These are phyloP conservation scores for Porcisia deanei DNA, from an alignment of 208 protist genomes.

Conservation along the genomic window DNA sequence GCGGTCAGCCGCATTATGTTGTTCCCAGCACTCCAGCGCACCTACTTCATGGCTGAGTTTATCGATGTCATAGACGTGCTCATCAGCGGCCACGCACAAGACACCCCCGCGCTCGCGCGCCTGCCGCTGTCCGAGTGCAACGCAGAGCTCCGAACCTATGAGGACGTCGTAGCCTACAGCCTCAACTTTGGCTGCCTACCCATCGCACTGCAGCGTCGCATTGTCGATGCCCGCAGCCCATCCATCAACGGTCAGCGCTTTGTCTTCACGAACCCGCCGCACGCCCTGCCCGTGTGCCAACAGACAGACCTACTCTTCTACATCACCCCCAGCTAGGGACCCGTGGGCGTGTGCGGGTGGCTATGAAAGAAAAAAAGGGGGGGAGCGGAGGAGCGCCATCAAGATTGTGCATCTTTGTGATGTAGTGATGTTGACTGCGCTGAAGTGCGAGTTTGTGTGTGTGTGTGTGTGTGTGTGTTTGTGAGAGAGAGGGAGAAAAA, in stretches of 20 bases:
- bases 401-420: not conserved
- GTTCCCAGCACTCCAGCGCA: constrained; percentile 61
- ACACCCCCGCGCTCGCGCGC: constrained; percentile 60
- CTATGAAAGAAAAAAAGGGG: not conserved
- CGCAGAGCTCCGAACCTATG: constrained; percentile 62
- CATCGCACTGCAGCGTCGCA: constrained; percentile 73
- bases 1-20: constrained; percentile 81
- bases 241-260: constrained; percentile 75
- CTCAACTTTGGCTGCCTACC: constrained; percentile 68
- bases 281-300: constrained; percentile 51
- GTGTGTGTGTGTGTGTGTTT: too few species aligned
- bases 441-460: too few species aligned
- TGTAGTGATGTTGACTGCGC: too few species aligned
- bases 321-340: constrained; percentile 42
- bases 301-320: constrained; percentile 73
- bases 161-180: constrained; percentile 72
- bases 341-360: not conserved
- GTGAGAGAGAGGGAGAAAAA: too few species aligned
- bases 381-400: not conserved
- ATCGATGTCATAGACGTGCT: constrained; percentile 80
- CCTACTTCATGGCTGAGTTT: constrained; percentile 85
- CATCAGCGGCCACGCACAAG: constrained; percentile 61
- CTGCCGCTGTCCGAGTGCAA: constrained; percentile 57
- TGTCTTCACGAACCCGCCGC: constrained; percentile 83
- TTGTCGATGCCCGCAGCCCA: constrained; percentile 53